These are phyloP conservation scores for Vaccinium darrowii DNA, from an alignment of 148 eudicot genomes.

Conservation along the genomic window DNA sequence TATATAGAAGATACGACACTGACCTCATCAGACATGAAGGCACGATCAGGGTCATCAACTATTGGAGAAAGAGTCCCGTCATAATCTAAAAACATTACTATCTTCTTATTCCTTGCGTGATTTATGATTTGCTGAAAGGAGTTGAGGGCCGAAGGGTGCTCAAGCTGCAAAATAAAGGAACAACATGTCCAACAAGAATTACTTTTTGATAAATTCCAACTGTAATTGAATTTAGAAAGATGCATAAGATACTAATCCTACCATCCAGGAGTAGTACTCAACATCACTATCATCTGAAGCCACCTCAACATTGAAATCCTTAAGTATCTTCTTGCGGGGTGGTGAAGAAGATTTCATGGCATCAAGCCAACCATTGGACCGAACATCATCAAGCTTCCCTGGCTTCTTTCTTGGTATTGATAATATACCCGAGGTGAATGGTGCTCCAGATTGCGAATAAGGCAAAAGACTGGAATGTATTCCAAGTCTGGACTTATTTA, in stretches of 20 bases:
- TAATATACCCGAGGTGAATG: constrained; percentile 44
- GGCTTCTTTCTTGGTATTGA: constrained; percentile 57
- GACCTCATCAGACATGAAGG: constrained; percentile 73
- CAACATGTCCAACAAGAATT: neutral
- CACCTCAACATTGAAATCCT: constrained; percentile 45
- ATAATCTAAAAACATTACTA: constrained; percentile 81
- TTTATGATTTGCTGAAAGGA: constrained; percentile 45
- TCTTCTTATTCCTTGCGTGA: constrained; percentile 50
- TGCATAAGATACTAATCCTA: constrained; percentile 16
- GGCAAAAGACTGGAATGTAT: constrained; percentile 43
- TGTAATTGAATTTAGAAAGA: neutral
- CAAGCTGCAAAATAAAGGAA: constrained; percentile 34
- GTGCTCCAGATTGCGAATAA: constrained; percentile 43
- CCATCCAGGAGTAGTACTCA: constrained; percentile 70
- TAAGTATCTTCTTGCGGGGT: constrained; percentile 60
- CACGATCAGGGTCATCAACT: constrained; percentile 87
- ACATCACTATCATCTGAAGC: constrained; percentile 56
- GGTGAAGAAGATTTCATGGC: constrained; percentile 91
- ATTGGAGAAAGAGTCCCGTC: constrained; percentile 92
- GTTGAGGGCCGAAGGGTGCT: constrained; percentile 70
- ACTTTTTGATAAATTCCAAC: neutral
- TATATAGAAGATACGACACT: constrained; percentile 12
- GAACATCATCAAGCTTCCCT: constrained; percentile 63
- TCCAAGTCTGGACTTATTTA: constrained; percentile 60
- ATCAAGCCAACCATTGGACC: constrained; percentile 86